These are phyloP conservation scores for Musa balbisiana DNA, from an alignment of 202 grass and related monocot species.

Conservation along the genomic window DNA sequence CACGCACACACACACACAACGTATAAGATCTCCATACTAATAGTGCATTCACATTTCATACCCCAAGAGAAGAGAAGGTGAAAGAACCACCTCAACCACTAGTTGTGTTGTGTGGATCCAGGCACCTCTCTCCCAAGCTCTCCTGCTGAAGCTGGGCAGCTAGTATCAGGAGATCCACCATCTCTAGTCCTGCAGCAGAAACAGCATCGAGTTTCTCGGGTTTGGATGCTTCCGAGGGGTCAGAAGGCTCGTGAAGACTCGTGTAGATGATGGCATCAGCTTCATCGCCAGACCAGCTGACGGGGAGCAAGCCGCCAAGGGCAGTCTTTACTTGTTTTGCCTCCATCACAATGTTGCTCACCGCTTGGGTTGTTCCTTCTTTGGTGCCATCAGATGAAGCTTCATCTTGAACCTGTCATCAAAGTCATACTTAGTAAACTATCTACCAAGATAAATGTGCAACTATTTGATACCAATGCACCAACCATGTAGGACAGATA, in stretches of 20 bases:
- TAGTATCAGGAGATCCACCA: slow-evolving; percentile 81
- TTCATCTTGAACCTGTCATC: slow-evolving; percentile 52
- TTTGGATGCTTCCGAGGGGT: slow-evolving; percentile 37
- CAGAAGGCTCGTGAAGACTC: slow-evolving; percentile 39
- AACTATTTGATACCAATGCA: too few relatives aligned
- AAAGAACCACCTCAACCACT: background rate
- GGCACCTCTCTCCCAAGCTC: slow-evolving; percentile 34
- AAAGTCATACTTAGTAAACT: background rate
- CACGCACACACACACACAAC: background rate
- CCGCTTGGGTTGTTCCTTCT: slow-evolving; percentile 44
- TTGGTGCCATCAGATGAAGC: slow-evolving; percentile 36
- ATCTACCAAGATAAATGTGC: background rate
- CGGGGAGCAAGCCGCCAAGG: slow-evolving; percentile 42
- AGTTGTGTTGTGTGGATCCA: background rate
- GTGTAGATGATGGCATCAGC: slow-evolving; percentile 46
- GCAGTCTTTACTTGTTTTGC: slow-evolving; percentile 74
- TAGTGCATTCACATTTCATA: too few relatives aligned
- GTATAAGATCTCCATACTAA: background rate
- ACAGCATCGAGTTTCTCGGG: slow-evolving; percentile 44
- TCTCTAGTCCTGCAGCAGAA: slow-evolving; percentile 53
- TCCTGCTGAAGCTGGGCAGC: slow-evolving; percentile 52
- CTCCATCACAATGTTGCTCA: slow-evolving; percentile 67
- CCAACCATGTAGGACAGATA: too few relatives aligned
- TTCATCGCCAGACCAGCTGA: slow-evolving; percentile 79
- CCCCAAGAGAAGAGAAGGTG: too few relatives aligned